Percentiles rank a stretch among this genome's conserved stretches.
Evolutionary conservation across 371 early-diverging fungal species (phyloP).

Genomic region (Smittium culicis): DNA sequence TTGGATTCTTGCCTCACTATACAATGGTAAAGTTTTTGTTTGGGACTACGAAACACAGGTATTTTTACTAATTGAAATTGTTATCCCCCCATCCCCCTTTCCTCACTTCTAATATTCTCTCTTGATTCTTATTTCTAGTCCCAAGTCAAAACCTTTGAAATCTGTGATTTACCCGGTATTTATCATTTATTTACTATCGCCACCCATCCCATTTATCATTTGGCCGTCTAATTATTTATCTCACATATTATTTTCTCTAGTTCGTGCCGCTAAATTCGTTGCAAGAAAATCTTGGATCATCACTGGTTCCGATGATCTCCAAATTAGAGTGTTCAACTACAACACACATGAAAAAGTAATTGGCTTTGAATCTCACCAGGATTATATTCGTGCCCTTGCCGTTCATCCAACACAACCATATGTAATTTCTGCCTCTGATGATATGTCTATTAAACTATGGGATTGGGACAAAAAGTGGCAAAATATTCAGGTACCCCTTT

Average conservation of each 20-base stretch:
- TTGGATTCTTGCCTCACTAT: conserved; percentile 93
- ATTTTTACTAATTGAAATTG: background rate
- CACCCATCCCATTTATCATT: background rate
- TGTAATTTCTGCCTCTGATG: conserved; percentile 92
- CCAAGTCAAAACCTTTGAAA: conserved; percentile 92
- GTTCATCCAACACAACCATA: conserved; percentile 90
- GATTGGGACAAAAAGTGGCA: conserved; percentile 98
- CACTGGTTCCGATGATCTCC: conserved; percentile 96
- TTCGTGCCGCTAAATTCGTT: conserved; percentile 91
- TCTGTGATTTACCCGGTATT: conserved; percentile 60
- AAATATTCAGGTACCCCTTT: conserved; percentile 45
- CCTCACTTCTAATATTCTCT: conserved; percentile 20
- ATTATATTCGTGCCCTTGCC: conserved; percentile 95
- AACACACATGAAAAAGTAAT: conserved; percentile 94
- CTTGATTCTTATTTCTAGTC: conserved; percentile 28
- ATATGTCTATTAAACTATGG: conserved; percentile 97
- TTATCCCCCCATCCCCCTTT: background rate
- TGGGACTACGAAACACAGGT: conserved; percentile 95
- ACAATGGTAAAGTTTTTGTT: conserved; percentile 91
- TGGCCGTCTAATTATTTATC: too few species aligned
- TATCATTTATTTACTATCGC: background rate
- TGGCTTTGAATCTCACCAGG: conserved; percentile 94
- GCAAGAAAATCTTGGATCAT: conserved; percentile 94
- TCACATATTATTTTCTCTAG: conserved; percentile 26
- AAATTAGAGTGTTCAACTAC: conserved; percentile 97